These are phyloP conservation scores for Cucumis hystrix DNA, from an alignment of 306 rosid genomes.

Conservation along the genomic window DNA sequence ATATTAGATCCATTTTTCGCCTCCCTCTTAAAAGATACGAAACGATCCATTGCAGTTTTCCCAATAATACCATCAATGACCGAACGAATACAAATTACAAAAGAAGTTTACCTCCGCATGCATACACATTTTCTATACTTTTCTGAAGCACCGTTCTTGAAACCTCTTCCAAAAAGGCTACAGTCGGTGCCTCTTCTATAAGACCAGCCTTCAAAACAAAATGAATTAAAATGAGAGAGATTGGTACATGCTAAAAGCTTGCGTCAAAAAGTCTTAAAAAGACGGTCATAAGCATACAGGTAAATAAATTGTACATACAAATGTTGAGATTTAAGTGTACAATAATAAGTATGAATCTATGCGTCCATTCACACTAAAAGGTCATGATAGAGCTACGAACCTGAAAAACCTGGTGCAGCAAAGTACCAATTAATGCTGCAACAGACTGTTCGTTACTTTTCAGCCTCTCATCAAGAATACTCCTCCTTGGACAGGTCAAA, in stretches of 20 bases:
- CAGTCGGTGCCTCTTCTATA: constrained; percentile 37
- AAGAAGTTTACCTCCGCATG: constrained; percentile 57
- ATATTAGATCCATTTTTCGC: background rate
- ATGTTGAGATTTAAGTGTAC: background rate
- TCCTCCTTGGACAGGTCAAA: constrained; percentile 71
- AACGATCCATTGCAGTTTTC: background rate
- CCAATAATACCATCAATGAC: background rate
- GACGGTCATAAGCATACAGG: constrained; percentile 1
- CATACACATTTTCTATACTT: constrained; percentile 75
- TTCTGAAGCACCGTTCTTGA: constrained; percentile 42
- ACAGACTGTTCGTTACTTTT: constrained; percentile 56
- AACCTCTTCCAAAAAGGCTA: constrained; percentile 49
- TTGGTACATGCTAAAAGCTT: background rate
- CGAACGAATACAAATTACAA: background rate
- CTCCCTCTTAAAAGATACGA: background rate
- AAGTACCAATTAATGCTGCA: constrained; percentile 69
- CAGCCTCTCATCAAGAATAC: constrained; percentile 85
- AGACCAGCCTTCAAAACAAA: constrained; percentile 62
- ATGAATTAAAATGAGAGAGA: background rate
- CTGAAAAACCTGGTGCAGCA: constrained; percentile 91
- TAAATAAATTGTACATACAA: constrained; percentile 1
- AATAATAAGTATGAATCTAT: background rate
- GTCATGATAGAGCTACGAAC: constrained; percentile 24
- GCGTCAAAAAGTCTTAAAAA: background rate
- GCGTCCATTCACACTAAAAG: background rate